phyloP scores from a whole-genome alignment of 352 stramenopile species.

The Globisporangium uncinulatum region DNA sequence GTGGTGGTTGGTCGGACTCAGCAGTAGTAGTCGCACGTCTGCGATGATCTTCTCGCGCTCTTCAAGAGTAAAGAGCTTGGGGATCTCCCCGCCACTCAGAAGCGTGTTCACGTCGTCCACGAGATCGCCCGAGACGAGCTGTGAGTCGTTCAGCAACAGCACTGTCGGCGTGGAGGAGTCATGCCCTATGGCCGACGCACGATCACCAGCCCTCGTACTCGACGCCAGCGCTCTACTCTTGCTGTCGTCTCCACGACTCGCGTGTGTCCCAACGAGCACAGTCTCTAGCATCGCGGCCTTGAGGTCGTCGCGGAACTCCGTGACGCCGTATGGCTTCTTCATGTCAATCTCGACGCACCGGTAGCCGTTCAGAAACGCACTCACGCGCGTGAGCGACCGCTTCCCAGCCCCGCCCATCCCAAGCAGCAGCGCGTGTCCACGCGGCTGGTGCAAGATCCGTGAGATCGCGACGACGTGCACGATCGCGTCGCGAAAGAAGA shows the following conservation, averaged over 20 bases:
- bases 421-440: constrained; percentile 84
- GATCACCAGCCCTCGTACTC: not conserved
- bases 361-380: constrained; percentile 70
- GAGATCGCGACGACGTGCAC: constrained; percentile 82
- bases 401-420: constrained; percentile 86
- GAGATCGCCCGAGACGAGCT: constrained; percentile 81
- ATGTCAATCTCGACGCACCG: constrained; percentile 79
- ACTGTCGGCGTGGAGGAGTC: constrained; percentile 28
- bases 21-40: constrained; percentile 30
- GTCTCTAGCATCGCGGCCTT: constrained; percentile 55
- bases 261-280: constrained; percentile 25
- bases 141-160: constrained; percentile 79
- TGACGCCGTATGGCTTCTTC: constrained; percentile 77
- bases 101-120: constrained; percentile 88
- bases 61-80: constrained; percentile 81
- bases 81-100: constrained; percentile 81
- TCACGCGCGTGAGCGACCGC: constrained; percentile 72
- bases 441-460: constrained; percentile 75
- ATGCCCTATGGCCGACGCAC: not conserved
- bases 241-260: not conserved
- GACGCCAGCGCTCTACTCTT: not conserved
- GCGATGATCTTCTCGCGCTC: constrained; percentile 81
- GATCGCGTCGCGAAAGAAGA: constrained; percentile 84
- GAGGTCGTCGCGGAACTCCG: constrained; percentile 86
- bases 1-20: constrained; percentile 14